Conservation (phyloP, 2,329 filamentous ascomycete species). For the Hypomyces rosellus region DNA sequence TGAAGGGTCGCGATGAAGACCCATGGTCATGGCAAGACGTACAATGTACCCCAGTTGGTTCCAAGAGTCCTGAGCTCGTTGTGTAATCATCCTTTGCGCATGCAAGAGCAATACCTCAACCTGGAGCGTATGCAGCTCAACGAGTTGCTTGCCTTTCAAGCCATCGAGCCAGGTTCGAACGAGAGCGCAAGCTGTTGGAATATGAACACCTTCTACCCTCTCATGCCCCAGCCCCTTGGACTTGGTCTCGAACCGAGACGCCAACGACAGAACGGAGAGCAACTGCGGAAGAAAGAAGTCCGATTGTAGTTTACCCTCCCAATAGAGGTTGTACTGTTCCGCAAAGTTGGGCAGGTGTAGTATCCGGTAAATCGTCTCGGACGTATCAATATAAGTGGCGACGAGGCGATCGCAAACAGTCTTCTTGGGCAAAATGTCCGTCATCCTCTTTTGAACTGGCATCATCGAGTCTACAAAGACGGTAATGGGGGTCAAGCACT, state of each 20-base stretch:
- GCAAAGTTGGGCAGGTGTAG: constrained; percentile 47
- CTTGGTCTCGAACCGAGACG: constrained; percentile 46
- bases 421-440: constrained; percentile 47
- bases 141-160: constrained; percentile 45
- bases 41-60: constrained; percentile 49
- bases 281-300: constrained; percentile 50
- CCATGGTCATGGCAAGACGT: constrained; percentile 54
- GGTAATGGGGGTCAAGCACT: constrained; percentile 43
- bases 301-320: constrained; percentile 40
- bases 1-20: constrained; percentile 49
- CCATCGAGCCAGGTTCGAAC: constrained; percentile 49
- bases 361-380: constrained; percentile 48
- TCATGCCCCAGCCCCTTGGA: constrained; percentile 45
- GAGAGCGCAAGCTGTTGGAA: constrained; percentile 50
- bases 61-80: constrained; percentile 46
- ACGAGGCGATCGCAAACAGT: constrained; percentile 46
- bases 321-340: constrained; percentile 45
- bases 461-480: constrained; percentile 55
- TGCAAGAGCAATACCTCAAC: constrained; percentile 48
- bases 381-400: constrained; percentile 42
- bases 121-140: constrained; percentile 48
- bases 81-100: constrained; percentile 46
- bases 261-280: constrained; percentile 46
- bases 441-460: constrained; percentile 51
- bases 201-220: constrained; percentile 48